These are phyloP conservation scores for Naganishia antarctica DNA, from an alignment of 768 basidiomycete species.

Conservation along the genomic window DNA sequence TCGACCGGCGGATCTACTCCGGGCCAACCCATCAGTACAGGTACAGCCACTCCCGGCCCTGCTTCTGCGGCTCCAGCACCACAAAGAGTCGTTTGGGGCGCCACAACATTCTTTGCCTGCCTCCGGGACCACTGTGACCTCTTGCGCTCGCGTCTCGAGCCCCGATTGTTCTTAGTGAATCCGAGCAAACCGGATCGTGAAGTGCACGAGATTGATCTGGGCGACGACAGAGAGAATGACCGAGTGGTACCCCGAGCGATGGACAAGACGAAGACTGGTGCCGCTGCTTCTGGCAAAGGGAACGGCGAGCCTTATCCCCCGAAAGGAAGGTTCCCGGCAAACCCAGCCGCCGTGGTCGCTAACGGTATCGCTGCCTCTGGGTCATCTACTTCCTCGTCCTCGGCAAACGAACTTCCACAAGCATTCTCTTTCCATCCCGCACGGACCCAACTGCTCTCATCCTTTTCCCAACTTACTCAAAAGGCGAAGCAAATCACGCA, in stretches of 20 bases:
- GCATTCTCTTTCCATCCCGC: slow-evolving; percentile 59
- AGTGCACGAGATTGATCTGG: slow-evolving; percentile 62
- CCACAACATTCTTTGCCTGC: slow-evolving; percentile 74
- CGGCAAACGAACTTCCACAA: slow-evolving; percentile 69
- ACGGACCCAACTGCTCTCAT: slow-evolving; percentile 80
- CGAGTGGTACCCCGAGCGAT: slow-evolving; percentile 26
- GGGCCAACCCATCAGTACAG: slow-evolving; percentile 12
- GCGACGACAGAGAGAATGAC: slow-evolving; percentile 33
- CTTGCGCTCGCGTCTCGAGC: slow-evolving; percentile 77
- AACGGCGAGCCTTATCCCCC: slow-evolving; percentile 35
- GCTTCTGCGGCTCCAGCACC: slow-evolving; percentile 22
- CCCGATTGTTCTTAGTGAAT: slow-evolving; percentile 82
- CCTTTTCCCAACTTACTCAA: slow-evolving; percentile 88
- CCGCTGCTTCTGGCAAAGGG: background rate
- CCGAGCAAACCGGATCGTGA: slow-evolving; percentile 90
- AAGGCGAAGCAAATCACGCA: slow-evolving; percentile 90
- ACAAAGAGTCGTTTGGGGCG: slow-evolving; percentile 60
- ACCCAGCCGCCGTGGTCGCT: slow-evolving; percentile 25
- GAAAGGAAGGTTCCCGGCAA: slow-evolving; percentile 34
- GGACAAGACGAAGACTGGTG: background rate
- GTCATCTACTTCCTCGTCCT: slow-evolving; percentile 44
- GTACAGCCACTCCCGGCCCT: background rate
- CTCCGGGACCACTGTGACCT: slow-evolving; percentile 61
- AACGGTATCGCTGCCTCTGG: slow-evolving; percentile 27
- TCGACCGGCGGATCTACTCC: slow-evolving; percentile 29